These are phyloP conservation scores for Russula sp. DNA, from an alignment of 768 basidiomycete genomes.

Conservation along the genomic window DNA sequence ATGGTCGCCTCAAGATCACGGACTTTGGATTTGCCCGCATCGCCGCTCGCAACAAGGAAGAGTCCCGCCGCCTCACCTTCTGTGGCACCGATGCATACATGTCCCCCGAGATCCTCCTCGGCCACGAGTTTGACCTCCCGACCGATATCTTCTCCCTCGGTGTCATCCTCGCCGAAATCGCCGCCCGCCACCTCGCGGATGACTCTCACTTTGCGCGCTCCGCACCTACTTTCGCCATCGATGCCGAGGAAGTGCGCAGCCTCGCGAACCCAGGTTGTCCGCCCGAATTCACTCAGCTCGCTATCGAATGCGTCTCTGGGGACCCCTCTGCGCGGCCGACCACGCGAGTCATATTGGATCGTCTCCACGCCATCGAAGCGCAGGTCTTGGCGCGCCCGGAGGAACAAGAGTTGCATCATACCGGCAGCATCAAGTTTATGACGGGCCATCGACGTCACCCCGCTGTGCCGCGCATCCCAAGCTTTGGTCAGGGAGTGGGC, in stretches of 20 bases:
- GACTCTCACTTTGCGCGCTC: conserved; percentile 68
- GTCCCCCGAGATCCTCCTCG: conserved; percentile 92
- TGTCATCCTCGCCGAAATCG: conserved; percentile 89
- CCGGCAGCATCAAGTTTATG: conserved; percentile 83
- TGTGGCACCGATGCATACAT: conserved; percentile 93
- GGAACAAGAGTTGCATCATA: conserved; percentile 61
- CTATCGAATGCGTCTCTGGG: conserved; percentile 64
- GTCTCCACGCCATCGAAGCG: conserved; percentile 72
- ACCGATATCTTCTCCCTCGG: conserved; percentile 95
- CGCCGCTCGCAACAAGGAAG: conserved; percentile 86
- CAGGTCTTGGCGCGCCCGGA: conserved; percentile 65
- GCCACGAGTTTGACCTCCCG: conserved; percentile 85
- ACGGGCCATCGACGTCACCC: conserved; percentile 54
- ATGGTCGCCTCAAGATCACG: conserved; percentile 94
- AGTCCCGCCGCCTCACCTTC: conserved; percentile 77
- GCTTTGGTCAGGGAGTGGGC: conserved; percentile 70
- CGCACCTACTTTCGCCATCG: conserved; percentile 74
- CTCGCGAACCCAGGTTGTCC: conserved; percentile 74
- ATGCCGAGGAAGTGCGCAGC: conserved; percentile 59
- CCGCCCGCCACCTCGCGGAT: conserved; percentile 78
- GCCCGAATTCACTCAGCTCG: conserved; percentile 63
- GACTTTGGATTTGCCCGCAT: conserved; percentile 98
- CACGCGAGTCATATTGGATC: conserved; percentile 71
- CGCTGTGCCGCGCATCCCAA: conserved; percentile 70
- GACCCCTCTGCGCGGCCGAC: conserved; percentile 65